These are phyloP conservation scores for Candida fluviatilis DNA, from an alignment of 805 yeast species.

Conservation along the genomic window DNA sequence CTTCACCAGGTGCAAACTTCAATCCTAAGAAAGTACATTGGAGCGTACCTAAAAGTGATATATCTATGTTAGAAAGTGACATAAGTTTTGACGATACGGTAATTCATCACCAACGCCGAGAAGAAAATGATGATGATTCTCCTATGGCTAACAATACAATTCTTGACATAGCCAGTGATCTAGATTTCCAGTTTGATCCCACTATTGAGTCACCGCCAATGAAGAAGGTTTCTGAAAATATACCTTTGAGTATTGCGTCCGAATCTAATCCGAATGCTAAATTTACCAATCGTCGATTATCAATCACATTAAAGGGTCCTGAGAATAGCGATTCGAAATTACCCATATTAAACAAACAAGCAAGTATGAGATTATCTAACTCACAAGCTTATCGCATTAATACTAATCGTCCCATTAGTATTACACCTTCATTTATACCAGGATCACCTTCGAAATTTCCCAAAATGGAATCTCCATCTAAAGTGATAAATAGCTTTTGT, in stretches of 20 bases:
- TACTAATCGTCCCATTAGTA: neutral
- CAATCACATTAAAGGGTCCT: slow-evolving; percentile 11
- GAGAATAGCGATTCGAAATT: slow-evolving; percentile 12
- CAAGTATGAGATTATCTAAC: slow-evolving; percentile 9
- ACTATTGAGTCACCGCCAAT: slow-evolving; percentile 19
- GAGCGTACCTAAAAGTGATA: slow-evolving; percentile 31
- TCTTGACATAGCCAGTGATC: slow-evolving; percentile 20
- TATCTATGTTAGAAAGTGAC: slow-evolving; percentile 23
- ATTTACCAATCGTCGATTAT: slow-evolving; percentile 15
- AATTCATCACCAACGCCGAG: slow-evolving; percentile 17
- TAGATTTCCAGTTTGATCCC: slow-evolving; percentile 26
- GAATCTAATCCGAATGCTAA: slow-evolving; percentile 9
- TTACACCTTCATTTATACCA: slow-evolving; percentile 5
- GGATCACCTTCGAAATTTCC: neutral
- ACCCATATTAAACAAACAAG: slow-evolving; percentile 33
- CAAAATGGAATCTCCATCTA: slow-evolving; percentile 13
- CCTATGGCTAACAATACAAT: slow-evolving; percentile 21
- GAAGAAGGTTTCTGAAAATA: slow-evolving; percentile 2
- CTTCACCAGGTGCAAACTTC: slow-evolving; percentile 5
- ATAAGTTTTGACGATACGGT: slow-evolving; percentile 26
- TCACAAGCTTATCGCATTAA: slow-evolving; percentile 6
- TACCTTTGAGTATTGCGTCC: slow-evolving; percentile 2
- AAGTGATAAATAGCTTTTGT: slow-evolving; percentile 14
- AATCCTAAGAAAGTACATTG: slow-evolving; percentile 43
- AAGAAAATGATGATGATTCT: slow-evolving; percentile 21